Evolutionary conservation across 2,329 filamentous ascomycete species (phyloP).

Genomic region (Colletotrichum sp.): DNA sequence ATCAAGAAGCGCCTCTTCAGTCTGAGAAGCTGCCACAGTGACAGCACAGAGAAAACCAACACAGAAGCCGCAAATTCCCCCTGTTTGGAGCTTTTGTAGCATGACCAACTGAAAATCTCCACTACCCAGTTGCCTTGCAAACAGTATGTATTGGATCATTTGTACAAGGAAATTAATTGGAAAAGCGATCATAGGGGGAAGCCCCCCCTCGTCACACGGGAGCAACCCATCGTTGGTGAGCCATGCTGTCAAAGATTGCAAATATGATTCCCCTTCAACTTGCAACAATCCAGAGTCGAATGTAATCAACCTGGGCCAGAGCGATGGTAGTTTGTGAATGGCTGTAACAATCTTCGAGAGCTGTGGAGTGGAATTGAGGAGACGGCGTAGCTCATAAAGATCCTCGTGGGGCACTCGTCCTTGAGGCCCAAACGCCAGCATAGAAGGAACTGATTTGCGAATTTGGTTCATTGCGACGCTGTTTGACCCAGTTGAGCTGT

Average conservation of each 20-base stretch:
- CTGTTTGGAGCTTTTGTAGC: neutral
- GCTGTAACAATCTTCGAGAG: neutral
- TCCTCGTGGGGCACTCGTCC: neutral
- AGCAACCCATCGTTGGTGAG: neutral
- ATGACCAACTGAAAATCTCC: neutral
- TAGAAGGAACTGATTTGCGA: neutral
- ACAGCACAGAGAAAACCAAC: conserved; percentile 42
- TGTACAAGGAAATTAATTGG: neutral
- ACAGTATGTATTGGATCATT: neutral
- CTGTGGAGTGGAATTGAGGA: neutral
- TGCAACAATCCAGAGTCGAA: neutral
- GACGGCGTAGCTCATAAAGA: neutral
- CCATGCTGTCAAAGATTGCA: neutral
- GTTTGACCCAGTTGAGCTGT: neutral
- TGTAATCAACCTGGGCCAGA: neutral
- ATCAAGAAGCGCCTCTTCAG: conserved; percentile 30
- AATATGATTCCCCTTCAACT: neutral
- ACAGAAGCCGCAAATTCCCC: conserved; percentile 37
- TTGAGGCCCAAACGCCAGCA: neutral
- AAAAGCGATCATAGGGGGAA: neutral
- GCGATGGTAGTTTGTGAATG: neutral
- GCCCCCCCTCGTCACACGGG: neutral
- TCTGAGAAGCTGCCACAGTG: conserved; percentile 35
- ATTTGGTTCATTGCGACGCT: neutral
- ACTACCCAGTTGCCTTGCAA: neutral